A percentile compares a stretch with the other conserved stretches of the same genome.
Conservation (phyloP, 352 stramenopile genomes). For the Phytophthora constricta region DNA sequence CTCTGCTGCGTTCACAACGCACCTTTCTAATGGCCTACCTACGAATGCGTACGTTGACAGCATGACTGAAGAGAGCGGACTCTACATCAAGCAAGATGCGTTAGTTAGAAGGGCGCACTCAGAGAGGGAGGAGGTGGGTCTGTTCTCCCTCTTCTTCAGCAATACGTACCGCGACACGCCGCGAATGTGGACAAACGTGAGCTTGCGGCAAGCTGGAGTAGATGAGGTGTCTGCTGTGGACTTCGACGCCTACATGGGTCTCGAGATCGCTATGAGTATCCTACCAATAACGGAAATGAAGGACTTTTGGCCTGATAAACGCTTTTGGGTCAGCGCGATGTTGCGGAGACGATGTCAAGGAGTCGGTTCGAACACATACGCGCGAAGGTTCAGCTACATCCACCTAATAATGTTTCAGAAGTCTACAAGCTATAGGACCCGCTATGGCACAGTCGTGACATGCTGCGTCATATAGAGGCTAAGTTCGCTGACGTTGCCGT, state of each 20-base stretch:
- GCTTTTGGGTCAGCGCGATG: no score
- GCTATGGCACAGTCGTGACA: neutral
- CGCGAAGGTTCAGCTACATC: neutral
- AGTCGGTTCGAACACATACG: no score
- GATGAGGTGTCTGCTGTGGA: neutral
- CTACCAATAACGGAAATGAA: neutral
- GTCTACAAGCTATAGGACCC: neutral
- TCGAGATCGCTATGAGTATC: conserved; percentile 2
- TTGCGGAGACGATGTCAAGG: no score
- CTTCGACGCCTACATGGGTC: neutral
- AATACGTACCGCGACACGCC: neutral
- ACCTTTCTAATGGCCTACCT: neutral
- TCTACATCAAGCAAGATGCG: neutral
- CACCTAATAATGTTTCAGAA: neutral
- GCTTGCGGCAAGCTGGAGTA: neutral
- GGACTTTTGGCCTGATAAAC: no score
- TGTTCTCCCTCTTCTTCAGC: neutral
- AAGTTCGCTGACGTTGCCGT: neutral
- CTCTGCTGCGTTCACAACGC: no score
- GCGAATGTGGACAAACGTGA: neutral
- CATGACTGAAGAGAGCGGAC: neutral
- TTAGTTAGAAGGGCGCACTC: neutral
- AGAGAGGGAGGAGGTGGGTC: neutral
- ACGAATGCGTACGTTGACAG: neutral
- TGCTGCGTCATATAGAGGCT: neutral